phyloP scores from a whole-genome alignment of 2,329 filamentous ascomycete genomes.

The Pseudogymnoascus sp. region DNA sequence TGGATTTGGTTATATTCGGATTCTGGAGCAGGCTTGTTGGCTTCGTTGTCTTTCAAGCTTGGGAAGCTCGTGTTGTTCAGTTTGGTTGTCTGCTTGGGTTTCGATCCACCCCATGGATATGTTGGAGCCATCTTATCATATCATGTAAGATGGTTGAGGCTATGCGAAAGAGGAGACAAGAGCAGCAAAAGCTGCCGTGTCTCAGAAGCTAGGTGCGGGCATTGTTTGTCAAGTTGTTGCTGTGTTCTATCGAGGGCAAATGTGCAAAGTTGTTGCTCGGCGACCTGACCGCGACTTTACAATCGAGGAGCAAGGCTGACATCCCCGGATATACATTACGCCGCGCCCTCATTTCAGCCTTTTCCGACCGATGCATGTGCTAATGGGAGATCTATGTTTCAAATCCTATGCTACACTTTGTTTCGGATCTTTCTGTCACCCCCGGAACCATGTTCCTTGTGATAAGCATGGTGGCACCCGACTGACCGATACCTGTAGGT shows the following conservation, averaged over 20 bases:
- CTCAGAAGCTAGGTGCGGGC: neutral
- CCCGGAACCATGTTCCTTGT: neutral
- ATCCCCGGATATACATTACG: constrained; percentile 9
- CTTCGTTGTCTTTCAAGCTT: constrained; percentile 40
- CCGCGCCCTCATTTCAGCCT: constrained; percentile 10
- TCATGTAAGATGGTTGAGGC: constrained; percentile 1
- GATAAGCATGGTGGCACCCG: neutral
- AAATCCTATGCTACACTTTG: neutral
- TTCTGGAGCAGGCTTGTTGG: constrained; percentile 36
- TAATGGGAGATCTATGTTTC: neutral
- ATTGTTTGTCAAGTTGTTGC: constrained; percentile 5
- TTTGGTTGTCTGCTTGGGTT: constrained; percentile 24
- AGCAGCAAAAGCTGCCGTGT: constrained; percentile 9
- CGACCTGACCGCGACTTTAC: constrained; percentile 8
- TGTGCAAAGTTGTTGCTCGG: constrained; percentile 10
- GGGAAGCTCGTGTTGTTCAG: constrained; percentile 45
- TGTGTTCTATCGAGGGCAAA: constrained; percentile 5
- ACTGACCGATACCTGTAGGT: neutral
- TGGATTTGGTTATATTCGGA: constrained; percentile 78
- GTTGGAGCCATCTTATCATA: constrained; percentile 28
- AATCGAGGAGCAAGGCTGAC: constrained; percentile 11
- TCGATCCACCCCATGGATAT: constrained; percentile 27
- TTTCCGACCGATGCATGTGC: constrained; percentile 10
- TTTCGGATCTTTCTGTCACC: neutral
- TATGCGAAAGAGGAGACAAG: constrained; percentile 8